These are phyloP conservation scores for Mycena rosella DNA, from an alignment of 768 basidiomycete genomes.

Conservation along the genomic window DNA sequence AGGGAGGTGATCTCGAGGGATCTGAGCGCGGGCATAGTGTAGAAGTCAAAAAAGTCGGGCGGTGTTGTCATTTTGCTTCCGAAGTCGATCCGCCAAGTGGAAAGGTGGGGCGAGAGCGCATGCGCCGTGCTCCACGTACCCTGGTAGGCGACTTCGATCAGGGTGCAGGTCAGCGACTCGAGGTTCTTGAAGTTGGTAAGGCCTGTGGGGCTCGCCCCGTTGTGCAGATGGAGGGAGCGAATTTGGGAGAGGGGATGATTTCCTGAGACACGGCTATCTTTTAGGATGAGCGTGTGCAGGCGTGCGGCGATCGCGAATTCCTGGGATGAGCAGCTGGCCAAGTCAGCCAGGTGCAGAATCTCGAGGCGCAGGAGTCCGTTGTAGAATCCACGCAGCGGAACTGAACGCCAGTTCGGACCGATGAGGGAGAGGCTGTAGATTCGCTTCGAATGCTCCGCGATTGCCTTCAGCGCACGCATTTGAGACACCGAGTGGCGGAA, in stretches of 20 bases:
- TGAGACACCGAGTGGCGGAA: too few species aligned
- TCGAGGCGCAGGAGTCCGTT: neutral
- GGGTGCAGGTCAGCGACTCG: neutral
- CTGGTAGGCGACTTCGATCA: neutral
- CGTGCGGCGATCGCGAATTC: conserved; percentile 8
- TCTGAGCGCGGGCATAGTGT: neutral
- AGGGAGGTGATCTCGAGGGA: neutral
- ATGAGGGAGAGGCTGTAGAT: neutral
- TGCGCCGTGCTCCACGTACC: neutral
- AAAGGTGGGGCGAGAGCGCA: neutral
- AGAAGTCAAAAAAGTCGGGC: neutral
- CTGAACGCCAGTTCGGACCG: neutral
- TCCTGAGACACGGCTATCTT: neutral
- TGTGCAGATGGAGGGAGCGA: neutral
- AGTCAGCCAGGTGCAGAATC: neutral
- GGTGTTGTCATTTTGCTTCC: neutral
- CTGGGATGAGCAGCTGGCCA: neutral
- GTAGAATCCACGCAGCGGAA: neutral
- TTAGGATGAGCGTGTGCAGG: neutral
- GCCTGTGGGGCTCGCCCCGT: neutral
- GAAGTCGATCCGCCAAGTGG: conserved; percentile 1
- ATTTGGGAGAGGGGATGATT: neutral
- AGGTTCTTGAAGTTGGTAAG: neutral
- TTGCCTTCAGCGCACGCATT: neutral
- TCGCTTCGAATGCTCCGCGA: neutral